Base-by-base conservation (phyloP, 768 basidiomycete species). In the Lanmaoa pseudosensibilis region DNA sequence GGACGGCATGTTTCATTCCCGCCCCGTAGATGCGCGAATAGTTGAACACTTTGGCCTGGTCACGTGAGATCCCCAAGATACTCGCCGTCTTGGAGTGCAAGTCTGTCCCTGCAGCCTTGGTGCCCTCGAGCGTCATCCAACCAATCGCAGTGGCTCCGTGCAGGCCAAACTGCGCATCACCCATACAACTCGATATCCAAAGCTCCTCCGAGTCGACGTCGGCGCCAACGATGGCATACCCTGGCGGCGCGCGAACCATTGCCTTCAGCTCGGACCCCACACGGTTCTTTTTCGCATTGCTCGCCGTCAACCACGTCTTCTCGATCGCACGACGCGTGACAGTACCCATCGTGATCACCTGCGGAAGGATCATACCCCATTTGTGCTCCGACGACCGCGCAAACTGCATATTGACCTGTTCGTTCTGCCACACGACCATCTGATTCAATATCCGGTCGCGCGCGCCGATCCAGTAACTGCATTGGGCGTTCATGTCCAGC, bases 11-110 rank as follows among this genome's bases (percentile, higher is more conserved):
- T 55, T 88, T 87, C 86, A 94, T 92, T 7, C 95, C 97, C 2
- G 96, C 96, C n/a, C 96, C 95, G 65, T 98, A 98, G 63, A 99
- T 97, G 36, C 96, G 86, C 43, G 96, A 97, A 66, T 98, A 99
- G 69, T 99, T 99, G 83, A 99, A 99, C 36, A 95, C 92, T 71
- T 99, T 98, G 33, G 97, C 96, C 62, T 91, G 87, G 66, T 98
- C 94, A 33, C 96, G 84, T 39, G 93, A 91, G 61, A 95, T 95
- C 18, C 92, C 91, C 38, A 98, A 77, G 66, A 98, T 98, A 56
- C 74, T 83, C 12, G 96, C 97, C 2, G 95, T 96, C 76, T 97
- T 97, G 12, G 95, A 98, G 67, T 98, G 96, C 32, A 99, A 74
- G 74, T 99, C 96, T 7, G 96, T 98, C 6, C 94, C 94, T 0